Evolutionary conservation across 148 eudicot genomes (phyloP).

Genomic region (Polygonum maritimum): DNA sequence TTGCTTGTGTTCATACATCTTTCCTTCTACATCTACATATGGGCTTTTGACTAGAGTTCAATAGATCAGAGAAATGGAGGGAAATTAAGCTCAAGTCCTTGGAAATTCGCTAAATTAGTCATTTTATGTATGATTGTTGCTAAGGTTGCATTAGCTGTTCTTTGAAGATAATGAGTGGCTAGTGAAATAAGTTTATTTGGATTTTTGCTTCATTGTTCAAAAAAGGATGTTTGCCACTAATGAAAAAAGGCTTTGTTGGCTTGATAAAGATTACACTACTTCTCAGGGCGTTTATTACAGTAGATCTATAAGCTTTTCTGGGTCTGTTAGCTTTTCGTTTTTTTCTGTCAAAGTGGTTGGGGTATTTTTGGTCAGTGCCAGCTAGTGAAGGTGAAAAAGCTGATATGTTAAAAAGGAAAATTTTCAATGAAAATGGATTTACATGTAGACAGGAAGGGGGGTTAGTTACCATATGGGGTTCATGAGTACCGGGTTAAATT

Average conservation of each 20-base stretch:
- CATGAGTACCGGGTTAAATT: conserved; percentile 17
- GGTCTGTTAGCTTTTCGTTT: not conserved
- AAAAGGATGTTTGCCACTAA: not conserved
- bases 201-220: not conserved
- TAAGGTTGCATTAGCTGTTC: not conserved
- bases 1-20: not conserved
- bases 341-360: conserved; percentile 1
- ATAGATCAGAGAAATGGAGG: conserved; percentile 2
- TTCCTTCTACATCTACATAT: not conserved
- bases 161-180: conserved; percentile 5
- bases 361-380: conserved; percentile 2
- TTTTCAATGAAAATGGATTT: not conserved
- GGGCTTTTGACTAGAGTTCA: not conserved
- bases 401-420: not conserved
- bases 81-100: not conserved
- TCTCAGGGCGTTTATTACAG: not conserved
- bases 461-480: conserved; percentile 18
- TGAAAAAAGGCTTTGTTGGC: not conserved
- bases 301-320: conserved; percentile 9
- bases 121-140: not conserved
- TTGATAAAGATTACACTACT: not conserved
- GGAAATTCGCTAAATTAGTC: not conserved
- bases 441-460: conserved; percentile 11
- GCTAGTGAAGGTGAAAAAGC: conserved; percentile 1
- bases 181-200: not conserved